Evolutionary conservation across 2,329 filamentous ascomycete genomes (phyloP).

Genomic region (Pseudogymnoascus destructans): DNA sequence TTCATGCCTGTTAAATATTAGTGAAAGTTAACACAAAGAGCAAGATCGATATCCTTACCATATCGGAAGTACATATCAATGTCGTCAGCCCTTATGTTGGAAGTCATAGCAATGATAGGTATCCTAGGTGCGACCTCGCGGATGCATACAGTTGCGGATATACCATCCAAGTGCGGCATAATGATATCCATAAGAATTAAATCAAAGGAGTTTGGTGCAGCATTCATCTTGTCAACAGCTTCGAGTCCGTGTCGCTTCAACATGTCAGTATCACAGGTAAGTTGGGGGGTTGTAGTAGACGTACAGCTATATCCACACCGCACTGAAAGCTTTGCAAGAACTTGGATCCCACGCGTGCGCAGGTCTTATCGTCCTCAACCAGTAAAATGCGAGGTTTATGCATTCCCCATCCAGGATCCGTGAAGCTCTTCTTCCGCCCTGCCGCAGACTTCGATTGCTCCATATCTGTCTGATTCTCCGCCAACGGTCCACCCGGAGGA

Average conservation of each 20-base stretch:
- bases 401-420: constrained; percentile 41
- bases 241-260: constrained; percentile 70
- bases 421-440: constrained; percentile 30
- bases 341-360: constrained; percentile 54
- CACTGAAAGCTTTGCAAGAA: constrained; percentile 54
- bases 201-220: constrained; percentile 39
- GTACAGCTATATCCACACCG: constrained; percentile 53
- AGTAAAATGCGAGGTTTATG: constrained; percentile 70
- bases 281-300: constrained; percentile 19
- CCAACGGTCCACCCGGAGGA: constrained; percentile 45
- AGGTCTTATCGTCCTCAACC: constrained; percentile 69
- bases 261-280: constrained; percentile 17
- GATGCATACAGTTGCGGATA: constrained; percentile 88
- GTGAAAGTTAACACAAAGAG: constrained; percentile 7
- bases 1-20: constrained; percentile 63
- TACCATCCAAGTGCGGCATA: constrained; percentile 91
- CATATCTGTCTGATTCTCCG: constrained; percentile 26
- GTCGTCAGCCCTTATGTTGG: constrained; percentile 91
- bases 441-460: constrained; percentile 31
- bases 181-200: constrained; percentile 87
- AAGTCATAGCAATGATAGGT: constrained; percentile 97
- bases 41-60: constrained; percentile 44
- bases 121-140: constrained; percentile 69
- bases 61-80: constrained; percentile 96
- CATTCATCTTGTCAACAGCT: constrained; percentile 72